Percentiles rank a stretch among this genome's conserved stretches.
Evolutionary conservation across 1,284 basidiomycete species (phyloP).

Genomic region (Inonotus obliquus): DNA sequence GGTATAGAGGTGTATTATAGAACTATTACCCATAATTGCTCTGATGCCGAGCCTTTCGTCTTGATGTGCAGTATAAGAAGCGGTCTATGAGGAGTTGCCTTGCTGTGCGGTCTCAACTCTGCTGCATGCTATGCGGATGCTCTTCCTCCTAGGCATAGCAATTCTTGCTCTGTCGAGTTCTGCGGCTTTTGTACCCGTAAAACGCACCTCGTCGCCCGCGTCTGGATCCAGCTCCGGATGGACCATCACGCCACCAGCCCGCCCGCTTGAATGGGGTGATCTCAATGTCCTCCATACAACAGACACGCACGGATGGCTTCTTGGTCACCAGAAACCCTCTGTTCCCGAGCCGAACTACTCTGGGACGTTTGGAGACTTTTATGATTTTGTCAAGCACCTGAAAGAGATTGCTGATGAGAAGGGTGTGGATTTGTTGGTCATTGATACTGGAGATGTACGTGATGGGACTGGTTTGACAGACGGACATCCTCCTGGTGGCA

Average conservation of each 20-base stretch:
- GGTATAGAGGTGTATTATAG: no score
- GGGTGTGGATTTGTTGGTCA: conserved; percentile 64
- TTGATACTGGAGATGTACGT: conserved; percentile 77
- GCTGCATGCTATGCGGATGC: background rate
- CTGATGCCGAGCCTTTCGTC: background rate
- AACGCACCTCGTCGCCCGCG: conserved; percentile 28
- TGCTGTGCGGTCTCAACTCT: no score
- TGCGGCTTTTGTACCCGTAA: background rate
- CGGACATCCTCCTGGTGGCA: conserved; percentile 62
- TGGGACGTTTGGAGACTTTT: conserved; percentile 77
- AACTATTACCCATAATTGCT: no score
- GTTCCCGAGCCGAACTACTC: conserved; percentile 68
- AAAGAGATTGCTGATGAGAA: conserved; percentile 60
- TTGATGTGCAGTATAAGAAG: background rate
- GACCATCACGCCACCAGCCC: conserved; percentile 49
- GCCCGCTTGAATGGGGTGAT: conserved; percentile 71
- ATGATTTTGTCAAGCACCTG: conserved; percentile 80
- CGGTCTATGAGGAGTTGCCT: no score
- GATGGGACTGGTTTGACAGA: conserved; percentile 79
- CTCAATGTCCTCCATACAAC: conserved; percentile 80
- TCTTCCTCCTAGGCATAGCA: background rate
- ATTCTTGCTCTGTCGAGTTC: background rate
- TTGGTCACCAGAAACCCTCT: conserved; percentile 65
- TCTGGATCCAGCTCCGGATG: conserved; percentile 39
- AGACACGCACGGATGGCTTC: conserved; percentile 77